These are phyloP conservation scores for Leishmania lainsoni DNA, from an alignment of 208 protist genomes.

Conservation along the genomic window DNA sequence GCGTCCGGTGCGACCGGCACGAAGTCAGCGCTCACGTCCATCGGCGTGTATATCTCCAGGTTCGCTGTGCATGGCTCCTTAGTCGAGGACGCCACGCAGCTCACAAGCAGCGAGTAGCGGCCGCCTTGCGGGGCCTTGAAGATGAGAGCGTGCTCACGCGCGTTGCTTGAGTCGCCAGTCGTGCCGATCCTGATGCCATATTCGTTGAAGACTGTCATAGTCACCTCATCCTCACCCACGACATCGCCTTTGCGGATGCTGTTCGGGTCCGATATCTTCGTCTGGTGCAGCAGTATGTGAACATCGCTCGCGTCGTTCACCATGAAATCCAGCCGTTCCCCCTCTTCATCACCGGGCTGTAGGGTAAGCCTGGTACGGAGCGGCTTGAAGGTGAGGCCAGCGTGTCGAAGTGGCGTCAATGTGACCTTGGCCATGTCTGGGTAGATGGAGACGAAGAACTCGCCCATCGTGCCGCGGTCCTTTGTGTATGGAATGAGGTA, in stretches of 20 bases:
- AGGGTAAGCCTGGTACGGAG: constrained; percentile 37
- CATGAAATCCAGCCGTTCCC: constrained; percentile 63
- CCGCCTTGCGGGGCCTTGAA: constrained; percentile 73
- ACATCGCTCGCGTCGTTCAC: constrained; percentile 73
- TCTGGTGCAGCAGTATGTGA: constrained; percentile 80
- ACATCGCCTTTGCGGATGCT: constrained; percentile 52
- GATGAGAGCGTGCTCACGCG: constrained; percentile 74
- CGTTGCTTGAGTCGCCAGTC: constrained; percentile 62
- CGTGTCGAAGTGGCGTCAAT: constrained; percentile 74
- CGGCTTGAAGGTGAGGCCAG: constrained; percentile 58
- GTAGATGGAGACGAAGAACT: constrained; percentile 85
- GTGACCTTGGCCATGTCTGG: constrained; percentile 78
- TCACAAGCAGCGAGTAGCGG: constrained; percentile 61
- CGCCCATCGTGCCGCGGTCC: constrained; percentile 61
- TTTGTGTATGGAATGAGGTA: constrained; percentile 87
- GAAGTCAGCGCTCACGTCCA: constrained; percentile 46
- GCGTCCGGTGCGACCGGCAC: constrained; percentile 61
- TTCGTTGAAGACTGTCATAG: constrained; percentile 71
- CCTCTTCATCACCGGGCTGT: constrained; percentile 34
- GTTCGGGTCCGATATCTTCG: constrained; percentile 44
- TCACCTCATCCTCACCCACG: constrained; percentile 54
- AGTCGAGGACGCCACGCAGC: constrained; percentile 34
- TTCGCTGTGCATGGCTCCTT: constrained; percentile 42
- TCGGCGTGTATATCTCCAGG: constrained; percentile 65
- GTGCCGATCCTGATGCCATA: constrained; percentile 67